A percentile compares a stretch with the other conserved stretches of the same genome.
Conservation (phyloP, 345 rosid genomes). For the Carallia brachiata region DNA sequence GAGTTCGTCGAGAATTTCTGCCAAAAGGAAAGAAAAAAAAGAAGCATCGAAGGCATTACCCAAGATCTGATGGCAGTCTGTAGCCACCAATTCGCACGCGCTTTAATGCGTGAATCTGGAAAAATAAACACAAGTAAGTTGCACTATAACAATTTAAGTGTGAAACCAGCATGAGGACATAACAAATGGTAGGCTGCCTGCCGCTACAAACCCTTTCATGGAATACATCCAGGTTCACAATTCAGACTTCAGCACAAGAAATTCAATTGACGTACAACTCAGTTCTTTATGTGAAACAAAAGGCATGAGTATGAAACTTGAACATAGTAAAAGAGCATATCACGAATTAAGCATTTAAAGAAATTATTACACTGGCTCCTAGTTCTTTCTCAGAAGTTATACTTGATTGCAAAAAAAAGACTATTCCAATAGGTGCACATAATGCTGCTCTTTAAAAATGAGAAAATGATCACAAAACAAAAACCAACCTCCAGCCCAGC, state of each 20-base stretch:
- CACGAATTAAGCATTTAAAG: not conserved
- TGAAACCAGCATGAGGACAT: not conserved
- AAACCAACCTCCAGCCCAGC: slow-evolving; percentile 93
- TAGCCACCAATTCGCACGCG: slow-evolving; percentile 84
- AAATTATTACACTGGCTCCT: not conserved
- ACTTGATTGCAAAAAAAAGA: too few relatives aligned
- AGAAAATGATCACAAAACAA: slow-evolving; percentile 16
- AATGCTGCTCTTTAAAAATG: not conserved
- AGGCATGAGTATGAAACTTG: not conserved
- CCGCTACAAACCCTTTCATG: not conserved
- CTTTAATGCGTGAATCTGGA: slow-evolving; percentile 77
- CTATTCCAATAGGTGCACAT: not conserved
- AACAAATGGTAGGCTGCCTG: too few relatives aligned
- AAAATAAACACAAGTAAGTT: slow-evolving; percentile 14
- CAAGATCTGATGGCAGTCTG: slow-evolving; percentile 87
- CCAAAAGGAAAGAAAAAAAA: not conserved
- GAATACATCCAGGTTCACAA: not conserved
- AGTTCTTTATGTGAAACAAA: not conserved
- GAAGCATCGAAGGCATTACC: slow-evolving; percentile 44
- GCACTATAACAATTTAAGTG: not conserved
- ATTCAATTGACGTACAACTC: not conserved
- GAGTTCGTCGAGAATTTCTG: not conserved
- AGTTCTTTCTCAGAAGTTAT: not conserved
- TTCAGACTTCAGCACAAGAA: slow-evolving; percentile 3
- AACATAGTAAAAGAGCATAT: not conserved